Percentiles rank a stretch among this genome's conserved stretches.
These are phyloP conservation scores for Elsinoe necatrix DNA, from an alignment of 2,329 filamentous ascomycete species.

Conservation along the genomic window DNA sequence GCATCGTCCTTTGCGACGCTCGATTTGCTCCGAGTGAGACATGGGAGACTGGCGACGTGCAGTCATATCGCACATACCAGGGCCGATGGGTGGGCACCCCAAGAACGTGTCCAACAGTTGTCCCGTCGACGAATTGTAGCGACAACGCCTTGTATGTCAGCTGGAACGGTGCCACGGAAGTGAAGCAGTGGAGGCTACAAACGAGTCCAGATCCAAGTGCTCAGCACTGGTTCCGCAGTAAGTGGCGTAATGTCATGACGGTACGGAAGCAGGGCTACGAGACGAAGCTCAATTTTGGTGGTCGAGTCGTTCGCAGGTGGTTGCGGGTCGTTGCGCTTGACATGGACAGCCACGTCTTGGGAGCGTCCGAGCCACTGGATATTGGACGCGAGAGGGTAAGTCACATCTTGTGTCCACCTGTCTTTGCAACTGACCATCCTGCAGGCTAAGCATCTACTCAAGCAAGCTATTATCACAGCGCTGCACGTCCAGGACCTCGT, in stretches of 20 bases:
- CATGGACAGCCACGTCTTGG: conserved; percentile 10
- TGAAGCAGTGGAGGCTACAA: conserved; percentile 21
- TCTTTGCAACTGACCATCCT: background rate
- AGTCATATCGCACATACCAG: conserved; percentile 25
- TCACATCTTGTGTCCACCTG: background rate
- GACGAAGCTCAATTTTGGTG: conserved; percentile 18
- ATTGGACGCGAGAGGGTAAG: background rate
- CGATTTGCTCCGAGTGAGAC: conserved; percentile 22
- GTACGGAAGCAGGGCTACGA: conserved; percentile 21
- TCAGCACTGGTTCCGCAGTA: background rate
- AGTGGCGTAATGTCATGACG: conserved; percentile 20
- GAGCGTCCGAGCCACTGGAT: background rate
- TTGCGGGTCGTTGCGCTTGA: conserved; percentile 16
- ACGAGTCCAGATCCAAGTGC: background rate
- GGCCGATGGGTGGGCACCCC: conserved; percentile 23
- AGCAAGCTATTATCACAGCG: background rate
- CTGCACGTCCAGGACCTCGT: background rate
- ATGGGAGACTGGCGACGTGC: conserved; percentile 25
- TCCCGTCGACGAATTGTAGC: conserved; percentile 14
- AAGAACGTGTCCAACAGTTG: conserved; percentile 15
- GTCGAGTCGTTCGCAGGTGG: conserved; percentile 11
- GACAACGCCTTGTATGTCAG: conserved; percentile 19
- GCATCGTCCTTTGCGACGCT: conserved; percentile 23
- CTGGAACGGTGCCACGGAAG: conserved; percentile 27
- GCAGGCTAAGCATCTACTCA: background rate